Conservation (phyloP, 2,329 filamentous ascomycete genomes). For the Whalleya microplaca region DNA sequence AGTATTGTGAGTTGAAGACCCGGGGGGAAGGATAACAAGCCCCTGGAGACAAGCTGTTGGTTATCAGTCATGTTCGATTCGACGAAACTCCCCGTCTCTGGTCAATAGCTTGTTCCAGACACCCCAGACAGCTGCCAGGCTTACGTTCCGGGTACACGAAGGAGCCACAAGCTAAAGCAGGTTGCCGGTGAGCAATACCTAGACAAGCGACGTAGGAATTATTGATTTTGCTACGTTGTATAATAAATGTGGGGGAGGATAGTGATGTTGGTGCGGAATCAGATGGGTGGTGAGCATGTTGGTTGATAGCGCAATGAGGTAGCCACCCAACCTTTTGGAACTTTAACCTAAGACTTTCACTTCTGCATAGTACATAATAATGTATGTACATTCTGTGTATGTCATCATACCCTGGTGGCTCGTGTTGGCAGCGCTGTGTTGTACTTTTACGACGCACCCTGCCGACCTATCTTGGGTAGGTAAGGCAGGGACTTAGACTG, state of each 20-base stretch:
- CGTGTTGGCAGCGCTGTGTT: neutral
- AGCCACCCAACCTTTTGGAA: neutral
- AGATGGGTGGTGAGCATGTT: conserved; percentile 1
- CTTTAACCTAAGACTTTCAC: neutral
- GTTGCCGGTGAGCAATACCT: conserved; percentile 2
- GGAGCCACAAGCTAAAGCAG: conserved; percentile 11
- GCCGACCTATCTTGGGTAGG: neutral
- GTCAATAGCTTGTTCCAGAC: conserved; percentile 19
- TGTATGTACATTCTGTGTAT: neutral
- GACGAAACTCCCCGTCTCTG: conserved; percentile 16
- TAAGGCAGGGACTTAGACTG: no score
- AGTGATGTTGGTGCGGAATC: conserved; percentile 13
- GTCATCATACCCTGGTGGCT: conserved; percentile 4
- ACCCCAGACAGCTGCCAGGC: no score
- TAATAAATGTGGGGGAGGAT: conserved; percentile 11
- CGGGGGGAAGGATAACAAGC: neutral
- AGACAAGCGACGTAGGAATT: neutral
- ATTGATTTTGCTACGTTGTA: conserved; percentile 9
- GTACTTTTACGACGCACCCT: neutral
- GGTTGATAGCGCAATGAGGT: conserved; percentile 5
- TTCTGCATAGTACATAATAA: neutral
- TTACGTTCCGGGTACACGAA: neutral
- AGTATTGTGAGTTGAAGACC: conserved; percentile 1
- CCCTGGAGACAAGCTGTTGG: conserved; percentile 7
- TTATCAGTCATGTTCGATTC: conserved; percentile 10